Conservation (phyloP, 306 rosid genomes). For the Gastrolobium villosum region DNA sequence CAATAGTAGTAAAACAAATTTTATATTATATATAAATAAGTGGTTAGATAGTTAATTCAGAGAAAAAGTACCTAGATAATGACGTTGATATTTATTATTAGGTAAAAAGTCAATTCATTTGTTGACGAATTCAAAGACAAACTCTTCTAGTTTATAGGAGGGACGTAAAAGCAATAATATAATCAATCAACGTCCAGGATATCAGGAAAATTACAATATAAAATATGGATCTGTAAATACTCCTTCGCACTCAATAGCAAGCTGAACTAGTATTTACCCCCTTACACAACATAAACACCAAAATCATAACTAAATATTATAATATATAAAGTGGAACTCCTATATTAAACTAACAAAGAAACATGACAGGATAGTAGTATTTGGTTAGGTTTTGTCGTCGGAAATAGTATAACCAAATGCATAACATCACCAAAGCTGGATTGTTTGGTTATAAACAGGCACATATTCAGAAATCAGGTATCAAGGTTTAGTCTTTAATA, state of each 20-base stretch:
- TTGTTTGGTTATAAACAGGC: conserved; percentile 42
- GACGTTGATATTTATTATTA: not conserved
- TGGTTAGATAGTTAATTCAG: not conserved
- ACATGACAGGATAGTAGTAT: conserved; percentile 10
- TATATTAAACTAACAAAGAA: conserved; percentile 1
- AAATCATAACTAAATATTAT: not conserved
- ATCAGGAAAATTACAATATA: conserved; percentile 35
- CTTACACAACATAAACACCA: conserved; percentile 9
- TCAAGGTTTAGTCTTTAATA: conserved; percentile 8
- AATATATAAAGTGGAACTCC: not conserved
- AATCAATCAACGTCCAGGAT: conserved; percentile 18
- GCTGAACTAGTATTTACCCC: conserved; percentile 29
- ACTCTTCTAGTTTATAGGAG: conserved; percentile 30
- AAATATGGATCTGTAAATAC: not conserved
- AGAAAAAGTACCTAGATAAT: not conserved
- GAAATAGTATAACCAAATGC: conserved; percentile 40
- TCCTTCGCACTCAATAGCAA: not conserved
- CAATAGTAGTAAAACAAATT: too few relatives aligned
- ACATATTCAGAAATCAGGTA: conserved; percentile 52
- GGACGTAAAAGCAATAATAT: conserved; percentile 9
- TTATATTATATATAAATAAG: too few relatives aligned
- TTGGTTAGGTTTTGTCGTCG: conserved; percentile 38
- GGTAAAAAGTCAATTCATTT: conserved; percentile 1
- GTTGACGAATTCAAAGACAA: conserved; percentile 5
- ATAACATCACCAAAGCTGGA: conserved; percentile 39